These are phyloP conservation scores for Marsdenia floribunda DNA, from an alignment of 257 asterid genomes.

Conservation along the genomic window DNA sequence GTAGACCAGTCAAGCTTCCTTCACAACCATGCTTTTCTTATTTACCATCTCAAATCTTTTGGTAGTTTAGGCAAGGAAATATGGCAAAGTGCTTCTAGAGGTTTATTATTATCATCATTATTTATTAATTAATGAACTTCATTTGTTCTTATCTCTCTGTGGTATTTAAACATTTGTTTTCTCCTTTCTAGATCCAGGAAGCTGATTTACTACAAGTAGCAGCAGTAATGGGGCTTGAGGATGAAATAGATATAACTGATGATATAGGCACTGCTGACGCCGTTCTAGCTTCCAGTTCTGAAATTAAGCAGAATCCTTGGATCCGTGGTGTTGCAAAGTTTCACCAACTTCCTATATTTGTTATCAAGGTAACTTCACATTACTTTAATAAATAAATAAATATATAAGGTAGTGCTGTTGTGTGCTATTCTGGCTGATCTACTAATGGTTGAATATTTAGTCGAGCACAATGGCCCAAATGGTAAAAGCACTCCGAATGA, in stretches of 20 bases:
- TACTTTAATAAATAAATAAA: neutral
- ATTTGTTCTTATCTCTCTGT: neutral
- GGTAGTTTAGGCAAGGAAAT: neutral
- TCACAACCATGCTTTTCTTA: conserved; percentile 12
- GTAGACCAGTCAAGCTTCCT: conserved; percentile 26
- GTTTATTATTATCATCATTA: neutral
- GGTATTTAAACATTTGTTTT: neutral
- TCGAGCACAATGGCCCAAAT: conserved; percentile 91
- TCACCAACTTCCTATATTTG: conserved; percentile 78
- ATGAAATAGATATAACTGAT: conserved; percentile 67
- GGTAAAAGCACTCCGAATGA: conserved; percentile 90
- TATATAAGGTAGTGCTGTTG: neutral
- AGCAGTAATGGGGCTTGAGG: conserved; percentile 86
- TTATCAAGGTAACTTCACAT: conserved; percentile 57
- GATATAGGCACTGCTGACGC: conserved; percentile 83
- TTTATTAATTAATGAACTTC: neutral
- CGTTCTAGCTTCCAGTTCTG: conserved; percentile 64
- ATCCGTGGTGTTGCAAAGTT: conserved; percentile 88
- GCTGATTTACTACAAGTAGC: conserved; percentile 85
- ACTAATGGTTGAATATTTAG: conserved; percentile 32
- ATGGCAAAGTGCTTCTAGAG: neutral
- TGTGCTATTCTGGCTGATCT: neutral
- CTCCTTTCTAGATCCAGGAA: conserved; percentile 67
- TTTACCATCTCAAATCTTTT: conserved; percentile 5
- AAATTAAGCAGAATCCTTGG: conserved; percentile 91